Percentiles rank a stretch among this genome's conserved stretches.
These are phyloP conservation scores for Truncatella angustata DNA, from an alignment of 2,329 filamentous ascomycete genomes.

Conservation along the genomic window DNA sequence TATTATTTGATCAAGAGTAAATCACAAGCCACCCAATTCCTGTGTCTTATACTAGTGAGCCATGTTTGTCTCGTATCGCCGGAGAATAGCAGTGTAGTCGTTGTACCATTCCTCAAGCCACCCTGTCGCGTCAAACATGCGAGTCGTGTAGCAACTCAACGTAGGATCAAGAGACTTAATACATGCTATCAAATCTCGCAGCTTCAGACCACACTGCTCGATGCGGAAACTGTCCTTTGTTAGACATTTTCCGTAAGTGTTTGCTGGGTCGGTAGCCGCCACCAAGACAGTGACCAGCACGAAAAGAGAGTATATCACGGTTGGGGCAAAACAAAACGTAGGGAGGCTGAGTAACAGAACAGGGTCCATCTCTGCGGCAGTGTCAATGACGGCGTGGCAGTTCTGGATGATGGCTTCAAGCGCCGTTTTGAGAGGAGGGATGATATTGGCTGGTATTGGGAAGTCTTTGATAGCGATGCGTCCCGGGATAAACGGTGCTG, in stretches of 20 bases:
- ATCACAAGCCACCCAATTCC: neutral
- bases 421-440: conserved; percentile 2
- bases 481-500: conserved; percentile 15
- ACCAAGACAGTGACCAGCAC: conserved; percentile 6
- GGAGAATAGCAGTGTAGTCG: conserved; percentile 2
- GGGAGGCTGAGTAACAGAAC: conserved; percentile 2
- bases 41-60: neutral
- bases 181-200: neutral
- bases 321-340: conserved; percentile 3
- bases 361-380: neutral
- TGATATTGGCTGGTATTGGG: neutral
- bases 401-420: neutral
- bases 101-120: conserved; percentile 9
- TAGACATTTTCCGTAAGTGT: conserved; percentile 1
- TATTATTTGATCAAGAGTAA: no score
- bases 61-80: conserved; percentile 1
- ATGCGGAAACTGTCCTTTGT: neutral
- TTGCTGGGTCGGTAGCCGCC: neutral
- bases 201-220: conserved; percentile 3
- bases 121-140: conserved; percentile 5
- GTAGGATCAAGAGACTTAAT: neutral
- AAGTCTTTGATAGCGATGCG: conserved; percentile 16
- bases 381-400: conserved; percentile 9
- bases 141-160: conserved; percentile 2
- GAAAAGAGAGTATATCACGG: conserved; percentile 4